phyloP scores from a whole-genome alignment of 1,139 yeast genomes.

The Kazachstania sp. region DNA sequence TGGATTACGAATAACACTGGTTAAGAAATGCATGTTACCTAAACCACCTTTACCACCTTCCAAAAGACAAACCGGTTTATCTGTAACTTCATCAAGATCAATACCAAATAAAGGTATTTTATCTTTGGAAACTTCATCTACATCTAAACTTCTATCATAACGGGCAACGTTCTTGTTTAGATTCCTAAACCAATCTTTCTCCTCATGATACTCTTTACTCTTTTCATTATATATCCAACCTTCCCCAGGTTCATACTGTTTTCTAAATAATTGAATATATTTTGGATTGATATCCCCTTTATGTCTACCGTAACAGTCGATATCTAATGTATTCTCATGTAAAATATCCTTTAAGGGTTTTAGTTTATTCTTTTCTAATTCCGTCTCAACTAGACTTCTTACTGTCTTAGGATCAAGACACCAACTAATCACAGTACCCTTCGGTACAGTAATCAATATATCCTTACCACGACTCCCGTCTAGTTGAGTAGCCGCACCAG shows the following conservation, averaged over 20 bases:
- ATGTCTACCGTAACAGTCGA: slow-evolving; percentile 22
- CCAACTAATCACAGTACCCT: slow-evolving; percentile 84
- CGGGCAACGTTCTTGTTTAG: slow-evolving; percentile 54
- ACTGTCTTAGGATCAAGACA: slow-evolving; percentile 61
- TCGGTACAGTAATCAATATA: slow-evolving; percentile 74
- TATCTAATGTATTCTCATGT: slow-evolving; percentile 10
- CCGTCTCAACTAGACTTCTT: slow-evolving; percentile 22
- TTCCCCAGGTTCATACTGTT: slow-evolving; percentile 50
- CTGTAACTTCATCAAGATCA: slow-evolving; percentile 60
- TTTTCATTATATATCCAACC: slow-evolving; percentile 85
- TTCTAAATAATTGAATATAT: slow-evolving; percentile 52
- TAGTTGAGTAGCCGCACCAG: slow-evolving; percentile 67
- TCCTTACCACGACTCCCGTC: slow-evolving; percentile 82
- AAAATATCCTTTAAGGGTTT: slow-evolving; percentile 17
- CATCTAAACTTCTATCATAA: slow-evolving; percentile 53
- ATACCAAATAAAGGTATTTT: slow-evolving; percentile 70
- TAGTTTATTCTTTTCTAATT: slow-evolving; percentile 4
- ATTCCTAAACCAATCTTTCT: slow-evolving; percentile 54
- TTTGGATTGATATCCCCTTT: slow-evolving; percentile 29
- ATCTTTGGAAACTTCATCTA: slow-evolving; percentile 57
- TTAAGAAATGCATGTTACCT: slow-evolving; percentile 92
- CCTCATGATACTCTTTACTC: slow-evolving; percentile 59
- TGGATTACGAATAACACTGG: slow-evolving; percentile 79
- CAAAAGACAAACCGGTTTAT: slow-evolving; percentile 56
- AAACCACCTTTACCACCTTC: slow-evolving; percentile 90